These are phyloP conservation scores for Metschnikowia picachoensis DNA, from an alignment of 805 yeast species.

Conservation along the genomic window DNA sequence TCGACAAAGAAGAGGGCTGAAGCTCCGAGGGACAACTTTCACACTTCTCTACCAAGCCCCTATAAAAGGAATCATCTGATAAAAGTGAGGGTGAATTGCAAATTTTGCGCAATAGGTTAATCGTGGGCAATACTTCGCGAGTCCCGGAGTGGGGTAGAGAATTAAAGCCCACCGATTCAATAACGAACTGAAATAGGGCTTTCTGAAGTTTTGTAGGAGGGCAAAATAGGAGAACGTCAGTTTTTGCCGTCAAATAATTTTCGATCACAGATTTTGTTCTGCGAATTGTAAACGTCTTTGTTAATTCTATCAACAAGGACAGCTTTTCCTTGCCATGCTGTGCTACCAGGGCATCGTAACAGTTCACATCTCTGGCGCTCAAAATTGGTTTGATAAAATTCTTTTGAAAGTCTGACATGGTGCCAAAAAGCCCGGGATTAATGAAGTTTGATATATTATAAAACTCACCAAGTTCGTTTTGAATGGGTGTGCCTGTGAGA, in stretches of 20 bases:
- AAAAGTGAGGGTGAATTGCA: constrained; percentile 78
- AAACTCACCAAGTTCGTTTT: constrained; percentile 84
- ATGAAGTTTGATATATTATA: constrained; percentile 76
- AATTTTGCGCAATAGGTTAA: constrained; percentile 70
- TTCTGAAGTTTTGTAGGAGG: constrained; percentile 67
- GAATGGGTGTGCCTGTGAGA: constrained; percentile 89
- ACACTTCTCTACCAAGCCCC: constrained; percentile 4
- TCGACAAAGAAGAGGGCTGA: constrained; percentile 18
- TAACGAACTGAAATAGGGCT: constrained; percentile 49
- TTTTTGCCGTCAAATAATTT: constrained; percentile 64
- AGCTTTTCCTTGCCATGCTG: constrained; percentile 60
- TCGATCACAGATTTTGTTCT: constrained; percentile 58
- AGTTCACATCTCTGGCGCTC: constrained; percentile 60
- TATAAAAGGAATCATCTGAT: constrained; percentile 39
- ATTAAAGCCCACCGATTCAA: constrained; percentile 34
- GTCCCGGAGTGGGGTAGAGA: constrained; percentile 25
- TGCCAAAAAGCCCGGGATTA: constrained; percentile 79
- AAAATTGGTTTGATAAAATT: constrained; percentile 67
- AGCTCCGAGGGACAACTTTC: constrained; percentile 3
- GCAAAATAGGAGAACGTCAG: constrained; percentile 74
- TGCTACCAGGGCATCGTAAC: constrained; percentile 46
- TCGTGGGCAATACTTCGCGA: constrained; percentile 57
- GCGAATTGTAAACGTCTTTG: constrained; percentile 67
- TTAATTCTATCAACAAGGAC: constrained; percentile 57
- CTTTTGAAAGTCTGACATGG: constrained; percentile 52